phyloP scores from a whole-genome alignment of 352 stramenopile genomes.

The Globisporangium barbulae region DNA sequence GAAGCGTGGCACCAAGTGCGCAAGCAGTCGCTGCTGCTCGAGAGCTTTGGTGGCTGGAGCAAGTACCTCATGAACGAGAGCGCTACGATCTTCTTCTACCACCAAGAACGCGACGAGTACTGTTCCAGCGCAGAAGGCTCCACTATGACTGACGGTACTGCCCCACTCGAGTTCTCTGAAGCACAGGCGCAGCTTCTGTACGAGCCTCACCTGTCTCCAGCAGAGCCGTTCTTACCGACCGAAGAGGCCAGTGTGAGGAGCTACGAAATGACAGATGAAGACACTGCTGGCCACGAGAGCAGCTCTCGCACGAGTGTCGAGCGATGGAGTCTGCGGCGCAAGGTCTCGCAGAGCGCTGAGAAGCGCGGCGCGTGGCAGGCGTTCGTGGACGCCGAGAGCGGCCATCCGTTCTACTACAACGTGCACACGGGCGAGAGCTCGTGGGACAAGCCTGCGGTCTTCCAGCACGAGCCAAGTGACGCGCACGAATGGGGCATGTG shows the following conservation, averaged over 20 bases:
- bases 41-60: conserved; percentile 21
- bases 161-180: conserved; percentile 14
- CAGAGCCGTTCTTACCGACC: neutral
- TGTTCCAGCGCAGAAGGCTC: neutral
- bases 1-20: neutral
- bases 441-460: conserved; percentile 38
- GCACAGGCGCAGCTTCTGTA: conserved; percentile 8
- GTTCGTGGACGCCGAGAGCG: conserved; percentile 53
- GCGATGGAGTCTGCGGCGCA: conserved; percentile 22
- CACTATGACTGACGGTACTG: neutral
- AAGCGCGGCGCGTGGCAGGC: conserved; percentile 43
- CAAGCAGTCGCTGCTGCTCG: conserved; percentile 14
- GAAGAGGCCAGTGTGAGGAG: neutral
- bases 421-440: conserved; percentile 46
- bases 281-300: neutral
- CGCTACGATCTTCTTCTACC: conserved; percentile 18
- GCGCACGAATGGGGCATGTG: conserved; percentile 36
- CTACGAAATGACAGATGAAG: neutral
- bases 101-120: conserved; percentile 16
- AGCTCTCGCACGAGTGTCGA: neutral
- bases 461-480: conserved; percentile 1
- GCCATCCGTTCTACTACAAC: conserved; percentile 74
- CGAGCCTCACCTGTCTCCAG: neutral
- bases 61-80: conserved; percentile 11
- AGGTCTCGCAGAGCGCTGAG: conserved; percentile 22